Evolutionary conservation across 225 moss, liverwort and hornwort genomes (phyloP).

Genomic region (Anthoceros angustus): DNA sequence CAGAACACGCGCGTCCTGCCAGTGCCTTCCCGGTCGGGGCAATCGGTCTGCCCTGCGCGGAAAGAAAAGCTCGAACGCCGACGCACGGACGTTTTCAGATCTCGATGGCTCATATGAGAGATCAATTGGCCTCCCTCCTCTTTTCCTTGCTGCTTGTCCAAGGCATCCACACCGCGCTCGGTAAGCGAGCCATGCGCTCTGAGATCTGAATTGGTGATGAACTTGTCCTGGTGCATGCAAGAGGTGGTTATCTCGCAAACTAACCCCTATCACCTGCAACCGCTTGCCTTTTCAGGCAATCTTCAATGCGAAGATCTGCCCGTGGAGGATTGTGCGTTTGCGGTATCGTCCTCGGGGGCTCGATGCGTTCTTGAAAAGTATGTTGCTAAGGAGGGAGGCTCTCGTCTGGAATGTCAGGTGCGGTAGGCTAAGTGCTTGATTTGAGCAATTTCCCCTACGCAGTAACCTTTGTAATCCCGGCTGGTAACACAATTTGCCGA

Average conservation of each 20-base stretch:
- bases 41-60: no score
- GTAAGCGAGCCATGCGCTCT: not conserved
- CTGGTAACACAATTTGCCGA: not conserved
- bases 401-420: slow-evolving; percentile 67
- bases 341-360: slow-evolving; percentile 71
- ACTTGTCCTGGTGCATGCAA: not conserved
- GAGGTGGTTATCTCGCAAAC: not conserved
- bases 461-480: not conserved
- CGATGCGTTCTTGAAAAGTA: slow-evolving; percentile 96
- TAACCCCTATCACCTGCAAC: not conserved
- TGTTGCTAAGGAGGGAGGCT: slow-evolving; percentile 32
- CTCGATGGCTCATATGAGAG: not conserved
- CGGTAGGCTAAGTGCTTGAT: not conserved
- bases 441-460: not conserved
- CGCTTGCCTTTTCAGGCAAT: slow-evolving; percentile 27
- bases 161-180: not conserved
- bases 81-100: not conserved
- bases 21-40: no score
- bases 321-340: slow-evolving; percentile 78
- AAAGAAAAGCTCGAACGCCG: no score
- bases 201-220: no score
- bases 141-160: not conserved
- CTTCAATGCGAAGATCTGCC: slow-evolving; percentile 80
- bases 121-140: not conserved
- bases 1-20: no score